Evolutionary conservation across 2,329 filamentous ascomycete genomes (phyloP), one percentile per base, ranked within the genome.

Genomic region (Zymoseptoria pseudotritici): DNA sequence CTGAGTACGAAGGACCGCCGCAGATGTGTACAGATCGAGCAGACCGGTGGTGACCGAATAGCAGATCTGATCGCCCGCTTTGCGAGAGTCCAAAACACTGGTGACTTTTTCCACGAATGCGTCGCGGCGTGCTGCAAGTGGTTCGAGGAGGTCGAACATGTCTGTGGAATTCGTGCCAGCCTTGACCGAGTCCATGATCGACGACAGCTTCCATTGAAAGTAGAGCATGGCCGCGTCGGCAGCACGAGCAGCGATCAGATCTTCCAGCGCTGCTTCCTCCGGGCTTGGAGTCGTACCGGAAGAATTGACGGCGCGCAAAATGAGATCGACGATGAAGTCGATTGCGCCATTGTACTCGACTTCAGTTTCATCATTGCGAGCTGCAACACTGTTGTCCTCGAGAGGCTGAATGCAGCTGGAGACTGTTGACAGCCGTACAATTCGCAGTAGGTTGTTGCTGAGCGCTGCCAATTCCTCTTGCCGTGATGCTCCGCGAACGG

Each of bases 151-250:
- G 6, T 78, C 74, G 55, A 84, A 79, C 1, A 84, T 69, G 58
- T 90, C 81, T 3, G 78, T 80, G 76, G 42, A 90, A 22, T 56
- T 58, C 10, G 60, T 55, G 29, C 60, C 62, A 73, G 17, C 82
- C 74, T 57, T 80, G 78, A 63, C 80, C 78, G 61, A 90, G 70
- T 56, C 58, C n/a, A 69, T 65, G 52, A 79, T 68, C 17, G 65
- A 65, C n/a, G 71, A 69, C 54, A 76, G 71, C 50, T 81, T 79
- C 94, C 94, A 99, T 85, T 96, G 90, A 72, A 97, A 96, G 76
- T 97, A 97, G 75, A 95, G 91, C 53, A 91, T 82, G 55, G 88
- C 81, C 1, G 86, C 82, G 65, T 89, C 88, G 69, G 95, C 88
- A 29, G 91, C 87, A 67, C 87, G 88, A 1, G 84, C 80, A 6